These are phyloP conservation scores for Aspergillus sp. DNA, from an alignment of 2,329 filamentous ascomycete genomes.

Conservation along the genomic window DNA sequence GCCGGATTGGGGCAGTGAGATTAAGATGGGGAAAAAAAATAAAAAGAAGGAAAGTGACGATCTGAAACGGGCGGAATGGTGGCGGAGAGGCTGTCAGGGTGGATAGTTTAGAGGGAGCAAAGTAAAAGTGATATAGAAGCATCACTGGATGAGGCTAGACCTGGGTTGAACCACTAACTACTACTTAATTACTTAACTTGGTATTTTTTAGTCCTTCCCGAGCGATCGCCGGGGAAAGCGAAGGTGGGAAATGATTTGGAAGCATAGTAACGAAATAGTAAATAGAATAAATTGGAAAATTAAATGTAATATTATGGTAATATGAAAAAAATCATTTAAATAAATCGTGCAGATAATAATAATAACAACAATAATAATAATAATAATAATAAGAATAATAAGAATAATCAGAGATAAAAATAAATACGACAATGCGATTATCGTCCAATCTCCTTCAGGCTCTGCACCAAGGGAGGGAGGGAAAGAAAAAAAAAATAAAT, in stretches of 20 bases:
- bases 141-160: slow-evolving; percentile 3
- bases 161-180: background rate
- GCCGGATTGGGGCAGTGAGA: slow-evolving; percentile 17
- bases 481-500: background rate
- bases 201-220: background rate
- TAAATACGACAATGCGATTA: slow-evolving; percentile 1
- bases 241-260: background rate
- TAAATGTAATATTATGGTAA: background rate
- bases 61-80: slow-evolving; percentile 17
- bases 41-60: slow-evolving; percentile 10
- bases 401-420: slow-evolving; percentile 9
- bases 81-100: slow-evolving; percentile 1
- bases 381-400: slow-evolving; percentile 8
- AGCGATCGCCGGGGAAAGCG: slow-evolving; percentile 7
- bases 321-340: slow-evolving; percentile 1
- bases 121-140: slow-evolving; percentile 9
- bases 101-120: background rate
- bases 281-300: background rate
- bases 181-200: background rate
- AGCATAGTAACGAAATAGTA: background rate
- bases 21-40: slow-evolving; percentile 7
- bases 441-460: background rate
- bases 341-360: background rate
- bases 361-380: slow-evolving; percentile 8
- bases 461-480: background rate